Conservation (phyloP, 176 grass and related monocot genomes). For the Bromus sterilis region DNA sequence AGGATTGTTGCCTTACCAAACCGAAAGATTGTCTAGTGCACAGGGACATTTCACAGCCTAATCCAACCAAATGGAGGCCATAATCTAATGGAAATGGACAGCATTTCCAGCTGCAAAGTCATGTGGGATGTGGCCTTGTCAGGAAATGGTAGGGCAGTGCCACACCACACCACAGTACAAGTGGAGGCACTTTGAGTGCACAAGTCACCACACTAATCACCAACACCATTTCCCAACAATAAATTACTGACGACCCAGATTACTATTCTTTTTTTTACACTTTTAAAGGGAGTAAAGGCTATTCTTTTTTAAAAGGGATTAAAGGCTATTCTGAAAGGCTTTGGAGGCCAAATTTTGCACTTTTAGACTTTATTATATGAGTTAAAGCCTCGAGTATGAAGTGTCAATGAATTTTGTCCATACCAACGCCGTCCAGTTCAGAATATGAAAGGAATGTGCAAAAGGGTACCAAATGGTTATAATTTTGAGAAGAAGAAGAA, state of each 20-base stretch:
- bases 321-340: background rate
- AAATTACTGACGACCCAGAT: too few species aligned
- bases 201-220: constrained; percentile 14
- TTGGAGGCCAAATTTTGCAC: background rate
- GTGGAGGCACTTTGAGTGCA: constrained; percentile 11
- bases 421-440: background rate
- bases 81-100: constrained; percentile 19
- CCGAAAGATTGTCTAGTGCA: background rate
- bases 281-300: too few species aligned
- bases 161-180: background rate
- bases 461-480: too few species aligned
- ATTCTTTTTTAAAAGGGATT: too few species aligned
- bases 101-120: constrained; percentile 32
- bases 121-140: constrained; percentile 20
- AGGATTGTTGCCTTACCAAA: background rate
- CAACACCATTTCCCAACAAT: constrained; percentile 9
- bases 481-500: background rate
- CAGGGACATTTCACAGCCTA: constrained; percentile 16
- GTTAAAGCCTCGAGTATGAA: background rate
- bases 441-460: background rate
- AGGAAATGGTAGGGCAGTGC: constrained; percentile 10
- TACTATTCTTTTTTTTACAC: too few species aligned
- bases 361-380: background rate
- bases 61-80: constrained; percentile 25
- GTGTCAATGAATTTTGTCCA: background rate